Conservation (phyloP, 202 grass and related monocot species). For the Zoysia matrella region DNA sequence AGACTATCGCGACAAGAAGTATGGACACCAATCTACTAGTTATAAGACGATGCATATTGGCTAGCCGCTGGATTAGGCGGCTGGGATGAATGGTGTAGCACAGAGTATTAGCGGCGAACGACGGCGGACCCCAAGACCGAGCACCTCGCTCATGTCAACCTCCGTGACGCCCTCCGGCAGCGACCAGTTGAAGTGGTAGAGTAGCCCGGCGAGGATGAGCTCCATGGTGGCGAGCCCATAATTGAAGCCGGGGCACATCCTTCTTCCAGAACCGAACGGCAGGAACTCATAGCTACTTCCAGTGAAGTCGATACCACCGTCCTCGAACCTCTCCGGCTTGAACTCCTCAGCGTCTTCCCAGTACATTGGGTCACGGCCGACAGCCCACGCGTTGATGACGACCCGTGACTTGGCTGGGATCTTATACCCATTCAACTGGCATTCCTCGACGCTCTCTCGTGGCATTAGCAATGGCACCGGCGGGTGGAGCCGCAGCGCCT, state of each 20-base stretch:
- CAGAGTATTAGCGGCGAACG: no score
- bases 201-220: constrained; percentile 33
- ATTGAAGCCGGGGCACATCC: constrained; percentile 2
- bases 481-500: background rate
- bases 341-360: constrained; percentile 6
- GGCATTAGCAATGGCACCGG: background rate
- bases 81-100: no score
- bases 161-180: background rate
- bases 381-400: no score
- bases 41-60: no score
- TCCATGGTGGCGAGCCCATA: constrained; percentile 16
- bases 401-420: no score
- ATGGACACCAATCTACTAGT: no score
- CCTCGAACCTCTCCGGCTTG: constrained; percentile 6
- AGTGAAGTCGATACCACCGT: background rate
- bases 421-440: no score
- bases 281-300: constrained; percentile 12
- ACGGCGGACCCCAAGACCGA: constrained; percentile 27
- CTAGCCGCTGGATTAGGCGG: no score
- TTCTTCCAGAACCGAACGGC: background rate
- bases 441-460: no score
- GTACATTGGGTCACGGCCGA: background rate
- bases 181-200: constrained; percentile 47
- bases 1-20: no score
- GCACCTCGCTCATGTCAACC: constrained; percentile 44